A percentile compares a stretch with the other conserved stretches of the same genome.
These are phyloP conservation scores for Boletales sp. DNA, from an alignment of 768 basidiomycete genomes.

Conservation along the genomic window DNA sequence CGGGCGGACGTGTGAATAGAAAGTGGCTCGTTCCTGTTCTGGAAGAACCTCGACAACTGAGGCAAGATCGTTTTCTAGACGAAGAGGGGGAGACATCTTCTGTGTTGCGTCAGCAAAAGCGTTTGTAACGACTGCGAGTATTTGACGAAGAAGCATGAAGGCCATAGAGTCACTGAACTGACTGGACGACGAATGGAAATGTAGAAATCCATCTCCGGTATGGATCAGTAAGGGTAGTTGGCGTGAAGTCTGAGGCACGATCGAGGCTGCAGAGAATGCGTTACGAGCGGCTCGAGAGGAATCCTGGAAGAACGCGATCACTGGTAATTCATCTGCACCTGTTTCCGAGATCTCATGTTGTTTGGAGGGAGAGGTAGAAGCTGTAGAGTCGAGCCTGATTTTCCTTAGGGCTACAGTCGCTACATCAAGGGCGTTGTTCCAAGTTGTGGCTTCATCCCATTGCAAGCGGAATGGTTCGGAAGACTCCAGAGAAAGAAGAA, in stretches of 20 bases:
- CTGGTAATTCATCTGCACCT: conserved; percentile 5
- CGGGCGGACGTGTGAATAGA: conserved; percentile 17
- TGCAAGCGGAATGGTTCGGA: conserved; percentile 11
- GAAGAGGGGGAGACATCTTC: conserved; percentile 7
- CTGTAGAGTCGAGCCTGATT: background rate
- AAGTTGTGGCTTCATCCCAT: conserved; percentile 18
- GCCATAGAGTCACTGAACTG: conserved; percentile 10
- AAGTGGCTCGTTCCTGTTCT: conserved; percentile 1
- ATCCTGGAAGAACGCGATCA: conserved; percentile 14
- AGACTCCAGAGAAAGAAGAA: conserved; percentile 17
- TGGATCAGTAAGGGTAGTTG: conserved; percentile 10
- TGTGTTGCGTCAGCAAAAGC: conserved; percentile 3
- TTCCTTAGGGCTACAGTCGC: conserved; percentile 5
- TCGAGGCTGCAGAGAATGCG: background rate
- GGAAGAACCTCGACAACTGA: conserved; percentile 17
- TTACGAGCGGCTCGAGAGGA: conserved; percentile 1
- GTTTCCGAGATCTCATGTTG: background rate
- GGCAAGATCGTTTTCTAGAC: conserved; percentile 11
- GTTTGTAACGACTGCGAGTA: conserved; percentile 6
- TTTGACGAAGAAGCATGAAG: conserved; percentile 17
- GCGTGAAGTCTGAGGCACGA: background rate
- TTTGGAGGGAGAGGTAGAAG: background rate
- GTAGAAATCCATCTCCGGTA: conserved; percentile 5
- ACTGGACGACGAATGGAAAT: conserved; percentile 13
- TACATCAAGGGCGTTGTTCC: conserved; percentile 10